Base-by-base conservation (phyloP, 2,329 filamentous ascomycete genomes). In the Colletotrichum incanum region DNA sequence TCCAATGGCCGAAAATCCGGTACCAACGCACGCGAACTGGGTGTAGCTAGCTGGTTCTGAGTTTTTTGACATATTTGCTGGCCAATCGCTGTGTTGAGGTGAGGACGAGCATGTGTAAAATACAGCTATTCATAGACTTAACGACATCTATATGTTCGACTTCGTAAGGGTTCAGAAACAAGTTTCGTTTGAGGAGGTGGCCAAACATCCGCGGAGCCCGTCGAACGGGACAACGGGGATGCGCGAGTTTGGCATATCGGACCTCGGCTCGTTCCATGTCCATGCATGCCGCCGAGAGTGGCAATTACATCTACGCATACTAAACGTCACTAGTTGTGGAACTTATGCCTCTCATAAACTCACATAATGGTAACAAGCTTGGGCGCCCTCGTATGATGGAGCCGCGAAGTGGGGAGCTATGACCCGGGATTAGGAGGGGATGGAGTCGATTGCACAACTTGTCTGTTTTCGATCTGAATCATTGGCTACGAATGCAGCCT, bases 1-100 rank as follows among this genome's bases (percentile, higher is more conserved):
- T 3, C 88, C 89, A 67, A 93, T 90, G 26, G 86, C 91, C 0
- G 89, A 90, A 75, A 90, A 87, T 16, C 91, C 91, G 1, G 88
- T 87, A 37, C 91, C 91, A 49, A 93, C 86, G 75, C 82, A 84
- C 39, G 80, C 81, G 73, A 85, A 84, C 74, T 81, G 81, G 70
- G 77, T 83, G 73, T 83, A 84, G 56, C 67, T 74, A 37, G 72
- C 31, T 1, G 62, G 34, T 7, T 39, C 39, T 28, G 11, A 3
- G 7, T 23, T 16, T n/a, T 26, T 52, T 8, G 65, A 67, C 65
- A 68, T 71, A 6, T 6, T n/a, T 41, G 23, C 9, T 31, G 12
- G 18, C 7, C 5, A 1, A 14, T 14, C 9, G n/a, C 9, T 5
- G 8, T 28, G 7, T 4, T 8, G 14, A 6, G 45, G 3, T 7